These are phyloP conservation scores for Pisolithus microcarpus DNA, from an alignment of 768 basidiomycete genomes.

Conservation along the genomic window DNA sequence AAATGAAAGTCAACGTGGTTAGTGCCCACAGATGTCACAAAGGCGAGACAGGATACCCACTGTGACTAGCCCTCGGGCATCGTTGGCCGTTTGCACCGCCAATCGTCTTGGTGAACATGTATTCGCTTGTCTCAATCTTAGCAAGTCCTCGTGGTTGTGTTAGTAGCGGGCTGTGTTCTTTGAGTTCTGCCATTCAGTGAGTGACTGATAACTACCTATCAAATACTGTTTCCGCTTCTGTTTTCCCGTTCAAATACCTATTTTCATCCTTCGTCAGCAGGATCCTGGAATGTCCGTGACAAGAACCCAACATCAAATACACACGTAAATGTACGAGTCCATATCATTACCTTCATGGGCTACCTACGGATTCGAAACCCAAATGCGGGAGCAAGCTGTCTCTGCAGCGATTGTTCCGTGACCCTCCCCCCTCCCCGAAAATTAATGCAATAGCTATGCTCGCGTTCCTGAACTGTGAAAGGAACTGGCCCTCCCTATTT, in stretches of 20 bases:
- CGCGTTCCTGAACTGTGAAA: slow-evolving; percentile 20
- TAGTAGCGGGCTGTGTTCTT: neutral
- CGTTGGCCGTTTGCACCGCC: neutral
- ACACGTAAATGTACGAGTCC: too few species aligned
- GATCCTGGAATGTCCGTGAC: too few species aligned
- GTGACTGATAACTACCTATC: too few species aligned
- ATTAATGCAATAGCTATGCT: slow-evolving; percentile 14
- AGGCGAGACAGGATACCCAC: neutral
- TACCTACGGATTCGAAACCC: too few species aligned
- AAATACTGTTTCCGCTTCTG: too few species aligned
- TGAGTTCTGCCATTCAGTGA: neutral
- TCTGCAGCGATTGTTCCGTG: too few species aligned
- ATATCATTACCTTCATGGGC: too few species aligned
- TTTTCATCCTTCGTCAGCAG: too few species aligned
- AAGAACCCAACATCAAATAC: too few species aligned
- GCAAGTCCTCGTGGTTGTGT: neutral
- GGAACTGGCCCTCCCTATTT: slow-evolving; percentile 19
- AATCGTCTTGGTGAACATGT: neutral
- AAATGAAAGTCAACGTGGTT: neutral
- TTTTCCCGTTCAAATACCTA: too few species aligned
- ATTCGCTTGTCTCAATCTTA: neutral
- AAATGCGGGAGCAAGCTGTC: too few species aligned
- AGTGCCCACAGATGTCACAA: neutral
- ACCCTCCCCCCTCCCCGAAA: too few species aligned
- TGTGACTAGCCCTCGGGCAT: neutral